Percentiles rank a stretch among this genome's conserved stretches.
Evolutionary conservation across 1,139 yeast species (phyloP).

Genomic region (Taiozyma sp.): DNA sequence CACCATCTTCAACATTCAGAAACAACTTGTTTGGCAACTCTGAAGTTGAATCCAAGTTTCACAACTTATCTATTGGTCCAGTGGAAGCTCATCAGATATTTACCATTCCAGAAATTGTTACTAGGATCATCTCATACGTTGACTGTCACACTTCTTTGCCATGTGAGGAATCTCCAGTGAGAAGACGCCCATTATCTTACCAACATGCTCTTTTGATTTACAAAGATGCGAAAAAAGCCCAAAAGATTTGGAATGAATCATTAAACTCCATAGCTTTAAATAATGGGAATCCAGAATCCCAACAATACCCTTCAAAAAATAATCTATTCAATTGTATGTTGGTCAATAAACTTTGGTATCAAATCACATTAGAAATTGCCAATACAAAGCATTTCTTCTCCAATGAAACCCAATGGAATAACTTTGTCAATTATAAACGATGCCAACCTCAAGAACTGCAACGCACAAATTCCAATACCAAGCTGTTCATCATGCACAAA

Average conservation of each 20-base stretch:
- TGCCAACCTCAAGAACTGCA: slow-evolving; percentile 5
- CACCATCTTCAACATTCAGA: not conserved
- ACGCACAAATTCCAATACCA: slow-evolving; percentile 30
- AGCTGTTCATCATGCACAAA: slow-evolving; percentile 47
- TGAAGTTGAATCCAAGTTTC: not conserved
- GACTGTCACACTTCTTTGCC: slow-evolving; percentile 51
- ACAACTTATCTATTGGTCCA: not conserved
- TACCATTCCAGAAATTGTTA: slow-evolving; percentile 71
- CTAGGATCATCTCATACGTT: slow-evolving; percentile 54
- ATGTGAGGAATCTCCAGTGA: slow-evolving; percentile 49
- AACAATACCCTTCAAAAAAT: slow-evolving; percentile 8
- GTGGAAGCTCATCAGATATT: slow-evolving; percentile 45
- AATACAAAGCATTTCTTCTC: slow-evolving; percentile 53
- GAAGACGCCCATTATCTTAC: slow-evolving; percentile 65
- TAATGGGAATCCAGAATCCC: slow-evolving; percentile 16
- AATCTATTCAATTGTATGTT: slow-evolving; percentile 55
- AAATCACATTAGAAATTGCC: slow-evolving; percentile 50
- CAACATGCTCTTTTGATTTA: slow-evolving; percentile 56
- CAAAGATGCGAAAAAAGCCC: slow-evolving; percentile 51
- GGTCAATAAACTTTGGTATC: slow-evolving; percentile 66
- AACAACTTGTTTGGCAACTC: not conserved
- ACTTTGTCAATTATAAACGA: slow-evolving; percentile 31
- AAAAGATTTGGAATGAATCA: slow-evolving; percentile 41
- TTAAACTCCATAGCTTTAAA: slow-evolving; percentile 9
- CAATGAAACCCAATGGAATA: slow-evolving; percentile 41